Percentiles rank a stretch among this genome's conserved stretches.
Evolutionary conservation across 306 rosid genomes (phyloP).

Genomic region (Citrullus amarus): DNA sequence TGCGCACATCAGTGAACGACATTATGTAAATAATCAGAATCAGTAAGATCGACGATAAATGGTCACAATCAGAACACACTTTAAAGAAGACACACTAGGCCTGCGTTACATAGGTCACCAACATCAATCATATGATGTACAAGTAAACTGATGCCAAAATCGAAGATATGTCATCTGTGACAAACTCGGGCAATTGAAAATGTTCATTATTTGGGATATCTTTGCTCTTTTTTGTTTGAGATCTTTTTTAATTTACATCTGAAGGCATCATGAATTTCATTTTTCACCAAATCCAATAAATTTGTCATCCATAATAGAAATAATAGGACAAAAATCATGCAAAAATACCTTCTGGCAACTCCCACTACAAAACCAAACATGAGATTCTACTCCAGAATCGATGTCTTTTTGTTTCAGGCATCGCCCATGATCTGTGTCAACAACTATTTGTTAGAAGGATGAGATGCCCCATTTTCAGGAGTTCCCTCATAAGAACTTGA

Average conservation of each 20-base stretch:
- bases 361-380: slow-evolving; percentile 55
- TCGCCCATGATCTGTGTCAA: slow-evolving; percentile 61
- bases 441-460: slow-evolving; percentile 14
- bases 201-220: not conserved
- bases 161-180: not conserved
- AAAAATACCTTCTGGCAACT: slow-evolving; percentile 74
- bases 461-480: slow-evolving; percentile 10
- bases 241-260: not conserved
- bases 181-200: not conserved
- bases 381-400: slow-evolving; percentile 33
- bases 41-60: not conserved
- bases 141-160: not conserved
- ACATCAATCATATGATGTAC: not conserved
- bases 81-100: not conserved
- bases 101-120: not conserved
- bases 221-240: not conserved
- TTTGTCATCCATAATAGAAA: not conserved
- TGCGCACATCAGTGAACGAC: slow-evolving; percentile 26
- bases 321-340: not conserved
- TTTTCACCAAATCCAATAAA: not conserved
- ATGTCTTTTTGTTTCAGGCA: slow-evolving; percentile 42
- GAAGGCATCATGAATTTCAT: not conserved
- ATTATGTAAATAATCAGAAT: slow-evolving; percentile 11
- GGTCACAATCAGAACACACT: not conserved
- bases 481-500: not conserved